These are phyloP conservation scores for Ophiostoma angusticollis DNA, from an alignment of 2,329 filamentous ascomycete genomes.

Conservation along the genomic window DNA sequence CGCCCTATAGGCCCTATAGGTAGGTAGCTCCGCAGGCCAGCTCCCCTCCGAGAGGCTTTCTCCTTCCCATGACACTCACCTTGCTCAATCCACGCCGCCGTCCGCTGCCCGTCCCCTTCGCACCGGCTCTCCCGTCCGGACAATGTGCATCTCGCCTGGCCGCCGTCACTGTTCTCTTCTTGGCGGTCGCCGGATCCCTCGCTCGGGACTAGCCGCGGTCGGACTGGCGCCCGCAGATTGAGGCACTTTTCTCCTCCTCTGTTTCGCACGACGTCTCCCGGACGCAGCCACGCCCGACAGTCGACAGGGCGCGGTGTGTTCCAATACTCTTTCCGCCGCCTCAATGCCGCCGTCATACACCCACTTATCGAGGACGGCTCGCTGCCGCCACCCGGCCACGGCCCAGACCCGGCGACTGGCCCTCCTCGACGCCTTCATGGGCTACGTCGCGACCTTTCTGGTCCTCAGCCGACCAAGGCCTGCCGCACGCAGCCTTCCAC, in stretches of 20 bases:
- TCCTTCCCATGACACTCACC: not conserved
- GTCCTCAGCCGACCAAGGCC: conserved; percentile 4
- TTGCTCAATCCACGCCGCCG: not conserved
- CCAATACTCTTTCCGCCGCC: not conserved
- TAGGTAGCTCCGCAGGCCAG: no score
- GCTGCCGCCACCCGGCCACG: not conserved
- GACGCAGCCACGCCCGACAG: not conserved
- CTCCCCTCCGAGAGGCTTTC: no score
- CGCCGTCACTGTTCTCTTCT: not conserved
- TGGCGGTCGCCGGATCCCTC: conserved; percentile 3
- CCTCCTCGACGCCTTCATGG: conserved; percentile 14
- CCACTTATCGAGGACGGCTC: not conserved
- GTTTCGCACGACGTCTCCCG: not conserved
- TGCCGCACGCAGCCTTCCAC: no score
- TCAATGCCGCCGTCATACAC: not conserved
- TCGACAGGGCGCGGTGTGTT: no score
- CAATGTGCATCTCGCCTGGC: not conserved
- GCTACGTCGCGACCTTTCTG: conserved; percentile 13
- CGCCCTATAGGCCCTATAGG: no score
- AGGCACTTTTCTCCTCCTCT: not conserved
- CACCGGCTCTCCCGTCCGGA: not conserved
- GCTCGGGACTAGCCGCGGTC: conserved; percentile 9
- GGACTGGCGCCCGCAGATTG: not conserved
- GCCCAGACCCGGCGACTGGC: conserved; percentile 4
- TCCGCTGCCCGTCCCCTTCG: not conserved